These are phyloP conservation scores for Inga leiocalycina DNA, from an alignment of 306 rosid species.

Conservation along the genomic window DNA sequence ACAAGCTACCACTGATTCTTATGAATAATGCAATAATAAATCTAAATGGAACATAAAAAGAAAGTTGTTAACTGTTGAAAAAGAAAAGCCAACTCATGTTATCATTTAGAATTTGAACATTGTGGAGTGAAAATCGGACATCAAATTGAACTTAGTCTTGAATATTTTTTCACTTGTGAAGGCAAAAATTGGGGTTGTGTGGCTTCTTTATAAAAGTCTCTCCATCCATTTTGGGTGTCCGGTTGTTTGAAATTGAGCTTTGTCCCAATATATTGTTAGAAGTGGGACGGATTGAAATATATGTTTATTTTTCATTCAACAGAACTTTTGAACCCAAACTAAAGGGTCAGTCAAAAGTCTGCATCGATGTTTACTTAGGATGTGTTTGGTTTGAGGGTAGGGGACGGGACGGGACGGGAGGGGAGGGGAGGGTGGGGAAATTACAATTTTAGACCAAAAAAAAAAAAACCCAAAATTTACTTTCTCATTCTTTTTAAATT, in stretches of 20 bases:
- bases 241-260: slow-evolving; percentile 21
- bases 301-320: slow-evolving; percentile 19
- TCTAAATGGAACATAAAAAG: neutral
- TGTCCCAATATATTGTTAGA: slow-evolving; percentile 18
- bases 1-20: neutral
- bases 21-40: neutral
- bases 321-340: slow-evolving; percentile 12
- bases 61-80: neutral
- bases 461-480: too few relatives aligned
- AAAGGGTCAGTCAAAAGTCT: slow-evolving; percentile 14
- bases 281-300: slow-evolving; percentile 6
- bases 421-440: too few relatives aligned
- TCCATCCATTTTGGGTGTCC: slow-evolving; percentile 15
- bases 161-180: slow-evolving; percentile 29
- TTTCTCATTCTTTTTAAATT: too few relatives aligned
- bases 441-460: too few relatives aligned
- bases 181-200: slow-evolving; percentile 29
- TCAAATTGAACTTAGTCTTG: slow-evolving; percentile 7
- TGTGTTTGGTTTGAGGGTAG: too few relatives aligned
- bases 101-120: neutral
- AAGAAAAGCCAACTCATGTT: neutral
- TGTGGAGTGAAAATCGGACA: slow-evolving; percentile 27
- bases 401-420: too few relatives aligned
- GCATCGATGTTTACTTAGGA: slow-evolving; percentile 9
- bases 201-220: slow-evolving; percentile 6